These are phyloP conservation scores for Vitis labrusca DNA, from an alignment of 164 flowering plant genomes.

Conservation along the genomic window DNA sequence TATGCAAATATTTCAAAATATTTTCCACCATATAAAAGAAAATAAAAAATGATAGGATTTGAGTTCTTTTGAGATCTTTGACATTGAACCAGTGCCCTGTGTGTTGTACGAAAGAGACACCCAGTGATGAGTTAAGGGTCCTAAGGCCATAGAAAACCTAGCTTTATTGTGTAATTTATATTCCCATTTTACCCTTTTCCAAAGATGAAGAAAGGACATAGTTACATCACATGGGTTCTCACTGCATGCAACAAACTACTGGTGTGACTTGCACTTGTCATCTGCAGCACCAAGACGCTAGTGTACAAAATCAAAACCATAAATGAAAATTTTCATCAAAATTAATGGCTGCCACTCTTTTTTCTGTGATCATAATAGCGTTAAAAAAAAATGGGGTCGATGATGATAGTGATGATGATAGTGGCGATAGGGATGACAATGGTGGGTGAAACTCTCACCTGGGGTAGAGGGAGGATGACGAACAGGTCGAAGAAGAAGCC, in stretches of 20 bases:
- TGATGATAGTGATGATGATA: no score
- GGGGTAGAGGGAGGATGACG: conserved; percentile 84
- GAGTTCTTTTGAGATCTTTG: no score
- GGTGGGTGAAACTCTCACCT: conserved; percentile 35
- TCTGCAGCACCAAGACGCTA: background rate
- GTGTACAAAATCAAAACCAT: background rate
- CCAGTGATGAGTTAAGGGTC: no score
- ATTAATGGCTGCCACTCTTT: conserved; percentile 4
- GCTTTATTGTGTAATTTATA: background rate
- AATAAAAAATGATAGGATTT: no score
- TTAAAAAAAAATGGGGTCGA: no score
- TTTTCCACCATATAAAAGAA: no score
- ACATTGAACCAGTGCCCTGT: no score
- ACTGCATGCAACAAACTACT: conserved; percentile 9
- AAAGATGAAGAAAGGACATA: conserved; percentile 13
- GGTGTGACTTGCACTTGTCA: conserved; percentile 7
- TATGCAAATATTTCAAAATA: no score
- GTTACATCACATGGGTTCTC: conserved; percentile 19
- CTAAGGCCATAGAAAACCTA: no score
- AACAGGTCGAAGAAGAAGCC: conserved; percentile 85
- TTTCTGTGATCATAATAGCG: background rate
- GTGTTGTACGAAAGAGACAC: no score
- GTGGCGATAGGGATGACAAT: no score
- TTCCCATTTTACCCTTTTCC: background rate
- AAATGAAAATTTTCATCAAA: background rate